Base-by-base conservation (phyloP, 2,329 filamentous ascomycete species). In the Fusarium pseudoanthophilum region DNA sequence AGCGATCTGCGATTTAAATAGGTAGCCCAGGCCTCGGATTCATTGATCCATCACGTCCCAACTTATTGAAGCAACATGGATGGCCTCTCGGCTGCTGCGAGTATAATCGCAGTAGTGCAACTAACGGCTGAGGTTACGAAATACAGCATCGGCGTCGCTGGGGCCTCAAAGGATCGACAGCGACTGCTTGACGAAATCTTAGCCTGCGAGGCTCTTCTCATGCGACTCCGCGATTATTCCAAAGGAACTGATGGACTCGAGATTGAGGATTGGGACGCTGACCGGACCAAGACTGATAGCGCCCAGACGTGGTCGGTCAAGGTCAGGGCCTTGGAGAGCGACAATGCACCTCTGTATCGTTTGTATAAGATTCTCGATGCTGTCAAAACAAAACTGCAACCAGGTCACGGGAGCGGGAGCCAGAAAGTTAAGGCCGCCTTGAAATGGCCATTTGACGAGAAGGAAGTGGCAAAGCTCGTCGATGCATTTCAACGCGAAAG, bases 91-190 rank as follows among this genome's bases (percentile, higher is more conserved):
- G 45, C 62, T 16, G 52, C 72, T 10, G 64, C 77, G 6, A 77
- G 70, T 53, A 59, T 77, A 49, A 73, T 75, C 34, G 73, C 75
- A 16, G 57, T 78, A 18, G n/a, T 78, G 32, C 64, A 78, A 40
- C 52, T 77, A 1, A 71, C 65, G 2, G 45, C 62, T 10, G 52
- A 71, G 32, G 74, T 78, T 11, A 57, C 73, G 49, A 49, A 67
- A 32, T 77, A 73, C n/a, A 74, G 46, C 28, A 36, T 52, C 21
- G n/a, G 45, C 11, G 67, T 71, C 11, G 30, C 53, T 21, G 74
- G 75, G 28, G 68, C 72, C 2, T 52, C 60, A 15, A 64, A 72
- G 16, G 70, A 72, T 21, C 61, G 72, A 21, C 69, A 45, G n/a
- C 32, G 64, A 10, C 63, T 77, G 10, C 72, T 69, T 32, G 57